A percentile compares a stretch with the other conserved stretches of the same genome.
These are phyloP conservation scores for Chaetomiaceae sp. DNA, from an alignment of 2,329 filamentous ascomycete species.

Conservation along the genomic window DNA sequence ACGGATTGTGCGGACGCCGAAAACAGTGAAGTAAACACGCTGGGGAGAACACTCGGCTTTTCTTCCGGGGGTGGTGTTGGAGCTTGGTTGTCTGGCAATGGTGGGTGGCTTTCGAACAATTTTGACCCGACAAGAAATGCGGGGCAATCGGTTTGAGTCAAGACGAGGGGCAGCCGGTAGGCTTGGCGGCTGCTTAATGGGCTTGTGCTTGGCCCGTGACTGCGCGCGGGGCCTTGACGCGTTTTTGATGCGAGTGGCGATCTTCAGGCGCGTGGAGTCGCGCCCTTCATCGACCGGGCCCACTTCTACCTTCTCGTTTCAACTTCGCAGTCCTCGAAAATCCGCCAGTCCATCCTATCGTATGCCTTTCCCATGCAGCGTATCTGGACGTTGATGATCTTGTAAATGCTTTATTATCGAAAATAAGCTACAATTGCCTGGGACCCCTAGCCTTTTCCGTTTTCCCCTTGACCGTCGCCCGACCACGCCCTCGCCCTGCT, in stretches of 20 bases:
- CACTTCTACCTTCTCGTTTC: neutral
- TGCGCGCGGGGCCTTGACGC: slow-evolving; percentile 19
- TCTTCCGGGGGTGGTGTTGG: slow-evolving; percentile 2
- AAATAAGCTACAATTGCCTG: too few relatives aligned
- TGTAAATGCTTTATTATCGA: neutral
- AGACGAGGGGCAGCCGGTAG: slow-evolving; percentile 20
- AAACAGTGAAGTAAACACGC: neutral
- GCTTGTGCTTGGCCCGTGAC: slow-evolving; percentile 7
- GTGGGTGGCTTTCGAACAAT: slow-evolving; percentile 19
- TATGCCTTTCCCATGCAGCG: neutral
- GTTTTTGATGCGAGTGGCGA: slow-evolving; percentile 15
- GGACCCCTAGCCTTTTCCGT: too few relatives aligned
- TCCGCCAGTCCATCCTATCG: too few relatives aligned
- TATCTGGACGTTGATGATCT: neutral
- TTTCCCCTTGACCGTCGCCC: neutral
- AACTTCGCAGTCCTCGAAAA: too few relatives aligned
- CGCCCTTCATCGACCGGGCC: slow-evolving; percentile 20
- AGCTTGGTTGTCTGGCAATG: neutral
- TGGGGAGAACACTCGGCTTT: neutral
- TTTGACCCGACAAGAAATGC: slow-evolving; percentile 21
- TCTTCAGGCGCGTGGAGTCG: slow-evolving; percentile 20
- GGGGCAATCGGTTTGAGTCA: slow-evolving; percentile 20
- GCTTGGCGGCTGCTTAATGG: neutral
- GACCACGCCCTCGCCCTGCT: neutral
- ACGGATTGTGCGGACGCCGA: slow-evolving; percentile 13